These are phyloP conservation scores for Amylocystis lapponica DNA, from an alignment of 768 basidiomycete genomes.

Conservation along the genomic window DNA sequence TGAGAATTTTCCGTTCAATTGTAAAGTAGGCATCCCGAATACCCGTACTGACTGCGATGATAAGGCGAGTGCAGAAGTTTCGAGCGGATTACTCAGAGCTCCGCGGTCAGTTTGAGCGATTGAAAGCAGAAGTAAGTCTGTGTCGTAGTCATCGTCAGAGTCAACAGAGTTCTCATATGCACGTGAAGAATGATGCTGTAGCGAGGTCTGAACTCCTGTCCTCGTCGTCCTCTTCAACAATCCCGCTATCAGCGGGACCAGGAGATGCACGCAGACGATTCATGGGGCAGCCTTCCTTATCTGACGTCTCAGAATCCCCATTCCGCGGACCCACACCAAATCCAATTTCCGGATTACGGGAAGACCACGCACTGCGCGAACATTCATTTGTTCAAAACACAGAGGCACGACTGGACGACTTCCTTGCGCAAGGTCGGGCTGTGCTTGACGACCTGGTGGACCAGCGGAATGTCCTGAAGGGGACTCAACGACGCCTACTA, in stretches of 20 bases:
- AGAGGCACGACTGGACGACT: constrained; percentile 79
- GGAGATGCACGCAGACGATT: constrained; percentile 68
- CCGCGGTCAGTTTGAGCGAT: constrained; percentile 71
- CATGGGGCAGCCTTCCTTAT: constrained; percentile 23
- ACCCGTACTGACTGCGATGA: background rate
- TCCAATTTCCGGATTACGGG: constrained; percentile 49
- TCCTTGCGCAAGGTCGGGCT: constrained; percentile 87
- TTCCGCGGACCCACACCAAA: constrained; percentile 60
- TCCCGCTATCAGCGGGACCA: constrained; percentile 35
- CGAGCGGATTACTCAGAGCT: constrained; percentile 82
- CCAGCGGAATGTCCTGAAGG: constrained; percentile 90
- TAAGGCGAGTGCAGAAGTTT: constrained; percentile 92
- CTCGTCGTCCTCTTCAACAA: constrained; percentile 32
- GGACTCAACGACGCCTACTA: constrained; percentile 81
- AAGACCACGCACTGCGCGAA: constrained; percentile 79
- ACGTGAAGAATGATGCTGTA: constrained; percentile 48
- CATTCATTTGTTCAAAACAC: constrained; percentile 86
- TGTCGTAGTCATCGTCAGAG: constrained; percentile 19
- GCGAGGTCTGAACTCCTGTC: constrained; percentile 64
- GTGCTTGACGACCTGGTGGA: constrained; percentile 89
- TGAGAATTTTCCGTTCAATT: constrained; percentile 4
- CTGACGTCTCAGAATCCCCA: constrained; percentile 73
- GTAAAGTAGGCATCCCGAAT: background rate
- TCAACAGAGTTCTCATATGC: background rate
- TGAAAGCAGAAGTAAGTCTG: constrained; percentile 53